Conservation (phyloP, 495 filamentous ascomycete species). For the Penicillium parvum region DNA sequence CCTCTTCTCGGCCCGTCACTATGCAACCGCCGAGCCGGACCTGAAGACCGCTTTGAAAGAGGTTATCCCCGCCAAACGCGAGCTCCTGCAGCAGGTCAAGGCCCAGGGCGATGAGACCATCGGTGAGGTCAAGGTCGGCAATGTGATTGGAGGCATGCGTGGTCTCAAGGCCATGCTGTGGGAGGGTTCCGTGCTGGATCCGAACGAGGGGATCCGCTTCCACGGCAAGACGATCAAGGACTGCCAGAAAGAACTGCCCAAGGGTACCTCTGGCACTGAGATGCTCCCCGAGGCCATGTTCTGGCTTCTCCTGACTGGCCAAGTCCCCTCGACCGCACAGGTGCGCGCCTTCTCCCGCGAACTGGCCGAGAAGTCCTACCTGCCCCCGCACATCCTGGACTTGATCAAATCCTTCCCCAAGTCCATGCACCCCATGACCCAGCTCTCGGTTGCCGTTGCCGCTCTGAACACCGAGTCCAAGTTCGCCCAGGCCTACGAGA, state of each 20-base stretch:
- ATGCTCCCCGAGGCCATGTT: constrained; percentile 99
- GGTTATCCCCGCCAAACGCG: constrained; percentile 85
- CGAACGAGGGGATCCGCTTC: constrained; percentile 96
- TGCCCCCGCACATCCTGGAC: constrained; percentile 80
- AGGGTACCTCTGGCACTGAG: constrained; percentile 89
- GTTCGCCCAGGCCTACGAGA: constrained; percentile 89
- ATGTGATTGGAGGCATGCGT: constrained; percentile 93
- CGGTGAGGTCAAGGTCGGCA: constrained; percentile 91
- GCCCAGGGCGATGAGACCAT: constrained; percentile 74
- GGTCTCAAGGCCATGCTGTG: constrained; percentile 97
- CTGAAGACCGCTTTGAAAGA: constrained; percentile 80
- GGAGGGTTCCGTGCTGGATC: constrained; percentile 96
- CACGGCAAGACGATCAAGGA: constrained; percentile 97
- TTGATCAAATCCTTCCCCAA: constrained; percentile 88
- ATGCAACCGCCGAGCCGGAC: constrained; percentile 71
- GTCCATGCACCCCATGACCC: constrained; percentile 95
- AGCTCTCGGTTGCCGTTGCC: constrained; percentile 90
- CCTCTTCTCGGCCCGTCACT: constrained; percentile 28
- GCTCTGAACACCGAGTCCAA: constrained; percentile 87
- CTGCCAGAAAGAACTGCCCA: constrained; percentile 89
- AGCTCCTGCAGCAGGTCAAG: constrained; percentile 88
- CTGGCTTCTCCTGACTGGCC: constrained; percentile 93
- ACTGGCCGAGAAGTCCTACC: constrained; percentile 76
- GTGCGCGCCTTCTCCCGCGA: constrained; percentile 77
- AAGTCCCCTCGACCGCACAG: constrained; percentile 79